phyloP scores from a whole-genome alignment of 2,329 filamentous ascomycete species.

The Hypoxylon sp. region DNA sequence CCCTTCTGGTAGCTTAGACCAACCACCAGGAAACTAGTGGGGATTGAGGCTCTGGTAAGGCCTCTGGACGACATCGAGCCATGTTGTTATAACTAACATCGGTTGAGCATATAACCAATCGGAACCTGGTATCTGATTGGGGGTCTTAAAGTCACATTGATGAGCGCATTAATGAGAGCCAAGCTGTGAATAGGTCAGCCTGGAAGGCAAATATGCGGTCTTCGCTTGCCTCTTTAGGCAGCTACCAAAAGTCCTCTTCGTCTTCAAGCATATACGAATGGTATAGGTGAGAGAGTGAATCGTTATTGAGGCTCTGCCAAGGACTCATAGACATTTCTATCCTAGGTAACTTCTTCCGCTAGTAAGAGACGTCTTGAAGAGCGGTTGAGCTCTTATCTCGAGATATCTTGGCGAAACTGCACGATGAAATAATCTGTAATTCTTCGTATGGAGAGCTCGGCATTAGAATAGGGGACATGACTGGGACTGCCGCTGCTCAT shows the following conservation, averaged over 20 bases:
- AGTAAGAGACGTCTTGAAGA: slow-evolving; percentile 18
- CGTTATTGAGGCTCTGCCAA: slow-evolving; percentile 38
- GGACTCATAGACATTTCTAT: slow-evolving; percentile 27
- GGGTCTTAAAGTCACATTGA: slow-evolving; percentile 34
- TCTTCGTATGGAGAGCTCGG: slow-evolving; percentile 10
- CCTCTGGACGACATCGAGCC: slow-evolving; percentile 32
- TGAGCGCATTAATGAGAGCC: slow-evolving; percentile 42
- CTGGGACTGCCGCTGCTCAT: slow-evolving; percentile 15
- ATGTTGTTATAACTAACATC: slow-evolving; percentile 34
- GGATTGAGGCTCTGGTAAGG: slow-evolving; percentile 43
- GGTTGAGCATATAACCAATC: slow-evolving; percentile 28
- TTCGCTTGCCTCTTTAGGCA: slow-evolving; percentile 47
- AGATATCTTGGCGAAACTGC: slow-evolving; percentile 28
- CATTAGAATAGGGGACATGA: slow-evolving; percentile 1
- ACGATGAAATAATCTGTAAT: slow-evolving; percentile 16
- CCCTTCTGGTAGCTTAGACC: slow-evolving; percentile 32
- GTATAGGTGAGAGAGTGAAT: slow-evolving; percentile 14
- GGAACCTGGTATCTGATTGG: slow-evolving; percentile 33
- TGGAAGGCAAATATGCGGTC: slow-evolving; percentile 18
- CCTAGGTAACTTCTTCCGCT: slow-evolving; percentile 22
- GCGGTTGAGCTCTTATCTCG: slow-evolving; percentile 22
- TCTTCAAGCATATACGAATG: slow-evolving; percentile 38
- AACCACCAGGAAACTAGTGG: slow-evolving; percentile 30
- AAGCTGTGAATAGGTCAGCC: slow-evolving; percentile 35
- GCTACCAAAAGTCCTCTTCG: slow-evolving; percentile 38